Evolutionary conservation across 768 basidiomycete species (phyloP).

Genomic region (Kwoniella bestiolae): DNA sequence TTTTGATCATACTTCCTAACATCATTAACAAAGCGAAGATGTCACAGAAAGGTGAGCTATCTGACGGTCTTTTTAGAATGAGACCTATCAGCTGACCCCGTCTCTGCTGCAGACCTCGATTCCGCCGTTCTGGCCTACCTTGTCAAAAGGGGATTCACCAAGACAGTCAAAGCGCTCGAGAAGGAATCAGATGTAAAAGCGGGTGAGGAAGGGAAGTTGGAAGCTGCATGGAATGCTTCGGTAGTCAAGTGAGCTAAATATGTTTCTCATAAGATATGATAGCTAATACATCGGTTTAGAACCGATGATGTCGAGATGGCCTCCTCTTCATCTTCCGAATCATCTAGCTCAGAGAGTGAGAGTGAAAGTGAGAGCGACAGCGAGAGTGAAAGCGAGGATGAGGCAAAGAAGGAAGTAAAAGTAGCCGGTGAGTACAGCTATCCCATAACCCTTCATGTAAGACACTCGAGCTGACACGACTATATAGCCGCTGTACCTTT

Average conservation of each 20-base stretch:
- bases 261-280: background rate
- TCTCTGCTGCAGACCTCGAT: conserved; percentile 51
- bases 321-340: conserved; percentile 16
- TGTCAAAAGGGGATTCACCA: conserved; percentile 46
- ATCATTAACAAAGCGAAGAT: background rate
- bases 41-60: conserved; percentile 22
- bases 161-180: conserved; percentile 50
- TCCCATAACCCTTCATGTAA: too few species aligned
- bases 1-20: background rate
- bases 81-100: too few species aligned
- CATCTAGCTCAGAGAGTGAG: conserved; percentile 19
- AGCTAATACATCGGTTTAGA: conserved; percentile 22
- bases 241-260: conserved; percentile 8
- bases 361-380: conserved; percentile 26
- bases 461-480: background rate
- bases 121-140: conserved; percentile 53
- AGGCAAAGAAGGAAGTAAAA: conserved; percentile 14
- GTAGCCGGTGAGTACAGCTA: conserved; percentile 7
- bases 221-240: conserved; percentile 31
- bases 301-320: conserved; percentile 37
- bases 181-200: conserved; percentile 42
- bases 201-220: conserved; percentile 21
- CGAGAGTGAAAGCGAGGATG: conserved; percentile 18
- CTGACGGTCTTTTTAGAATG: background rate
- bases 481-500: conserved; percentile 19